A percentile compares a stretch with the other conserved stretches of the same genome.
Evolutionary conservation across 2,329 filamentous ascomycete genomes (phyloP).

Genomic region (Talaromyces piceae): DNA sequence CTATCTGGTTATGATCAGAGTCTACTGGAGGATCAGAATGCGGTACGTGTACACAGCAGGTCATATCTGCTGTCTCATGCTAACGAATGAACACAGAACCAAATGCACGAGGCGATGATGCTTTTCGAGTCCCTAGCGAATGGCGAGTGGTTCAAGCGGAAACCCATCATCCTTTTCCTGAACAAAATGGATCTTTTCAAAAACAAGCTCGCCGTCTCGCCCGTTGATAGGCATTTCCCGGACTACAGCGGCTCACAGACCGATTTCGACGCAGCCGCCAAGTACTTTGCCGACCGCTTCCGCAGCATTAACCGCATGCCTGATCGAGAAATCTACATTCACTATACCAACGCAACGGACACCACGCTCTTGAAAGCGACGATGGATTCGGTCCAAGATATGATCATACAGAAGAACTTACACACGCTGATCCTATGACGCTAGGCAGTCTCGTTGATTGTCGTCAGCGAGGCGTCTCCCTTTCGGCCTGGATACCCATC

Average conservation of each 20-base stretch:
- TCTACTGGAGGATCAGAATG: slow-evolving; percentile 90
- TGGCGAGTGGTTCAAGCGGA: slow-evolving; percentile 78
- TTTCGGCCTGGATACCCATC: neutral
- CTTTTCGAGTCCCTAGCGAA: slow-evolving; percentile 80
- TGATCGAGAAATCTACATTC: slow-evolving; percentile 51
- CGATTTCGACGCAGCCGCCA: slow-evolving; percentile 66
- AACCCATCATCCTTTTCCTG: slow-evolving; percentile 73
- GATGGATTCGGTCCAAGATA: slow-evolving; percentile 79
- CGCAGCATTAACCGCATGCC: slow-evolving; percentile 62
- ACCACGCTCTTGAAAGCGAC: slow-evolving; percentile 77
- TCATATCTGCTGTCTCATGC: neutral
- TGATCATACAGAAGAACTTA: slow-evolving; percentile 77
- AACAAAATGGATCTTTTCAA: slow-evolving; percentile 86
- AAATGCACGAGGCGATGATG: slow-evolving; percentile 88
- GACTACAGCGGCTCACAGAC: slow-evolving; percentile 67
- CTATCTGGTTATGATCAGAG: slow-evolving; percentile 97
- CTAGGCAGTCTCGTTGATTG: neutral
- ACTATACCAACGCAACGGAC: slow-evolving; percentile 54
- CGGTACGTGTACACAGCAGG: slow-evolving; percentile 52
- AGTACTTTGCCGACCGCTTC: slow-evolving; percentile 79
- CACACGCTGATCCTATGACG: slow-evolving; percentile 66
- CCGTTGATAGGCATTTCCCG: slow-evolving; percentile 68
- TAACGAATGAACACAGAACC: slow-evolving; percentile 50
- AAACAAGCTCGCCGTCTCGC: slow-evolving; percentile 63
- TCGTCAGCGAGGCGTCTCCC: slow-evolving; percentile 10